Conservation (phyloP, 495 filamentous ascomycete genomes). For the Talaromyces adpressus region DNA sequence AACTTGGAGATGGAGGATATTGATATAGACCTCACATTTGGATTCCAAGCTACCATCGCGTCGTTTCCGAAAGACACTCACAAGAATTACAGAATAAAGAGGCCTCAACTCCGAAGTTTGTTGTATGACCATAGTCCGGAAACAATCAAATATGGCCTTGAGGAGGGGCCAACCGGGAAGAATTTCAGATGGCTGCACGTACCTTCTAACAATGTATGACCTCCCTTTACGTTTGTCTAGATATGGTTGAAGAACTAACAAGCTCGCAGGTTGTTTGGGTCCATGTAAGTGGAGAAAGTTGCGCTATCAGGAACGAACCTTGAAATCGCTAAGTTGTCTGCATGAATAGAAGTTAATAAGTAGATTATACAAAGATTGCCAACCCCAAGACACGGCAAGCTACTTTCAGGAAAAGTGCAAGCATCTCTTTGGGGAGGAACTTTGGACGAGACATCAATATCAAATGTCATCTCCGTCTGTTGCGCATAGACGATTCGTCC, state of each 20-base stretch:
- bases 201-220: neutral
- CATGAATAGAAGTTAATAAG: neutral
- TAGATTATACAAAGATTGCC: neutral
- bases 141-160: neutral
- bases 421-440: slow-evolving; percentile 3
- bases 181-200: neutral
- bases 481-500: slow-evolving; percentile 6
- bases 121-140: neutral
- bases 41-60: neutral
- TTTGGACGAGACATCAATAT: slow-evolving; percentile 5
- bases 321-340: neutral
- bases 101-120: neutral
- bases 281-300: neutral
- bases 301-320: neutral
- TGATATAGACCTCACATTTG: neutral
- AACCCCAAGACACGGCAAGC: neutral
- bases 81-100: neutral
- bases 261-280: neutral
- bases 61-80: neutral
- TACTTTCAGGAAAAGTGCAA: slow-evolving; percentile 6
- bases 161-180: neutral
- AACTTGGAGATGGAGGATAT: neutral
- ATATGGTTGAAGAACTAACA: neutral
- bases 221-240: neutral
- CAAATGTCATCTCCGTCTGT: slow-evolving; percentile 3